Evolutionary conservation across 371 early-diverging fungal genomes (phyloP), one percentile per base, ranked within the genome.

Genomic region (Saksenaea vasiformis): DNA sequence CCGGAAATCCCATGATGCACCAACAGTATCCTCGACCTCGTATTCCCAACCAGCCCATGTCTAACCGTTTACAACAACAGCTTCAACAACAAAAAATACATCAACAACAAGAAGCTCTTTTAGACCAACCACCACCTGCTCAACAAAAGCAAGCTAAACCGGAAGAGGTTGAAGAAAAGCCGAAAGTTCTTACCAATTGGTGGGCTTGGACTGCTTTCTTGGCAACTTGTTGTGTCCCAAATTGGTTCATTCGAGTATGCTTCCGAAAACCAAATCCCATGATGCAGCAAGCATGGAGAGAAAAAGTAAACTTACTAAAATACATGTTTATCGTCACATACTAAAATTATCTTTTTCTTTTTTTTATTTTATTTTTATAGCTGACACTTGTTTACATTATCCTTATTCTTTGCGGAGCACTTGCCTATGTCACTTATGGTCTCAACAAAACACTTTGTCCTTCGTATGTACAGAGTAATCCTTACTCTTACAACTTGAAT

Each of bases 371-470:
- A 28, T 44, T 62, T 13, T 44, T 53, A 47, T 47, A 90, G 82
- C 75, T 90, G 38, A 82, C 87, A 1, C 76, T 90, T 34, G 80
- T 80, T 65, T 85, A 79, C 67, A 85, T 94, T 62, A 89, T 93
- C 47, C 65, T 87, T 13, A 28, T 81, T 24, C 68, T 91, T 22
- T 91, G 91, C 67, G 83, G 78, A n/a, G 59, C 78, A 0, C 78
- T 93, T 15, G 89, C 87, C 31, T 92, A 88, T 66, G 68, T 93
- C 54, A 92, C 91, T 37, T 90, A 89, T 66, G 89, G 86, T 54
- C 69, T 88, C 26, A 74, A 78, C 35, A 58, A 74, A 24, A 75
- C 82, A 26, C 65, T 89, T 3, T 89, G 89, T 70, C 79, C 83
- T 7, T 56, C 57, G 1, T 41, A 69, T 2, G 28, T 39, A 15